Percentiles rank a stretch among this genome's conserved stretches.
Evolutionary conservation across 2,329 filamentous ascomycete species (phyloP).

Genomic region (Epichloe sylvatica): DNA sequence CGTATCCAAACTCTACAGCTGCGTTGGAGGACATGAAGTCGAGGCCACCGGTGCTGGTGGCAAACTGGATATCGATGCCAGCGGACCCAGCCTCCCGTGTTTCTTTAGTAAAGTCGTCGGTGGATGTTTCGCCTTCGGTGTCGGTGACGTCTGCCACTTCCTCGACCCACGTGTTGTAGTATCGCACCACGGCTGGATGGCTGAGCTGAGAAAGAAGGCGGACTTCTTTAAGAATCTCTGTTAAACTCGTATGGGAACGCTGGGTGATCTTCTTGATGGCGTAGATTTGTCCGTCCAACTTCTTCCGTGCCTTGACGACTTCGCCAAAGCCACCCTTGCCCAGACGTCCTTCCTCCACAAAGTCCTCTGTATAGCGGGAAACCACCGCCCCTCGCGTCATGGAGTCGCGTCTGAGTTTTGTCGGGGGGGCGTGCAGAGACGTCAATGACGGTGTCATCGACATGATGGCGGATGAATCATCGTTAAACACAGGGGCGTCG

Average conservation of each 20-base stretch:
- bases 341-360: constrained; percentile 74
- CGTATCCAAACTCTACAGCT: constrained; percentile 64
- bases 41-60: constrained; percentile 62
- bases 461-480: constrained; percentile 27
- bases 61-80: constrained; percentile 42
- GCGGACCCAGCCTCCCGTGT: constrained; percentile 25
- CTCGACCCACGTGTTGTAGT: constrained; percentile 93
- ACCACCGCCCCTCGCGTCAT: constrained; percentile 35
- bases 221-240: constrained; percentile 73
- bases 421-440: constrained; percentile 30
- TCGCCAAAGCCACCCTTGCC: constrained; percentile 93
- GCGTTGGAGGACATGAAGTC: constrained; percentile 89
- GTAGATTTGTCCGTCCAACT: constrained; percentile 84
- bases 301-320: constrained; percentile 89
- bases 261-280: constrained; percentile 94
- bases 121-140: constrained; percentile 43
- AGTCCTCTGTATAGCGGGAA: constrained; percentile 78
- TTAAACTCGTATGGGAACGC: constrained; percentile 62
- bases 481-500: constrained; percentile 43
- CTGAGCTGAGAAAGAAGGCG: constrained; percentile 83
- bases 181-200: constrained; percentile 73
- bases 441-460: constrained; percentile 29
- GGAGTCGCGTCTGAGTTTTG: constrained; percentile 48
- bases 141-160: constrained; percentile 42
- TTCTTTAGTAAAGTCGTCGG: constrained; percentile 30